A percentile compares a stretch with the other conserved stretches of the same genome.
These are phyloP conservation scores for Chenopodium album DNA, from an alignment of 148 eudicot genomes.

Conservation along the genomic window DNA sequence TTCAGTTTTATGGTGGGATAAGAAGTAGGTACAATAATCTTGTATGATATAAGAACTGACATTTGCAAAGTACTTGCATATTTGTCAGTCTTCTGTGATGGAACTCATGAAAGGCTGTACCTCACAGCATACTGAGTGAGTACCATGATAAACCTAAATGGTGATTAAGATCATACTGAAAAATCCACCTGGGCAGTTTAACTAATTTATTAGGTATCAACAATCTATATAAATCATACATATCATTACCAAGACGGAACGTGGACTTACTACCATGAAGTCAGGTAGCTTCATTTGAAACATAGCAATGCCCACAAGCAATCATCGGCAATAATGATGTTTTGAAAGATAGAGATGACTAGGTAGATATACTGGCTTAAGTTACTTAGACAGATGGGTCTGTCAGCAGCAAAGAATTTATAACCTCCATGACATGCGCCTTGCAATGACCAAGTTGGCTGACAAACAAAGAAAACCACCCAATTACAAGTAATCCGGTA, in stretches of 20 bases:
- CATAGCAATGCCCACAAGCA: conserved; percentile 12
- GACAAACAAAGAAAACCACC: conserved; percentile 45
- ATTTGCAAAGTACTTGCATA: conserved; percentile 1
- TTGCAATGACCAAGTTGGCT: conserved; percentile 35
- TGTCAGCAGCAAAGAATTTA: conserved; percentile 6
- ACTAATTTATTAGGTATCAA: neutral
- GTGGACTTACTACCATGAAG: conserved; percentile 23
- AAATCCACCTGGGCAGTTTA: conserved; percentile 8
- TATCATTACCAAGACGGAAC: neutral
- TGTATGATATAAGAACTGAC: neutral
- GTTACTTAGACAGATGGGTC: conserved; percentile 14
- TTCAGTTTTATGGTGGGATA: too few relatives aligned
- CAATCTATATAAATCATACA: conserved; percentile 6
- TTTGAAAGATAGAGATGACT: conserved; percentile 9
- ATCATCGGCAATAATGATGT: conserved; percentile 2
- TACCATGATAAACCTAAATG: neutral
- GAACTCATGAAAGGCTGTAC: neutral
- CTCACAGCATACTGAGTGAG: neutral
- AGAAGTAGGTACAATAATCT: neutral
- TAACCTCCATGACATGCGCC: conserved; percentile 26
- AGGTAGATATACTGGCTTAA: conserved; percentile 16
- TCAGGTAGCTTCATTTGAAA: conserved; percentile 27
- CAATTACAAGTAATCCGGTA: conserved; percentile 42
- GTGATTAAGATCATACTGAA: conserved; percentile 10
- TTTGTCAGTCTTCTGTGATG: neutral